Conservation (phyloP, 192 early-diverging fungal species). For the Hyaloraphidium curvatum region DNA sequence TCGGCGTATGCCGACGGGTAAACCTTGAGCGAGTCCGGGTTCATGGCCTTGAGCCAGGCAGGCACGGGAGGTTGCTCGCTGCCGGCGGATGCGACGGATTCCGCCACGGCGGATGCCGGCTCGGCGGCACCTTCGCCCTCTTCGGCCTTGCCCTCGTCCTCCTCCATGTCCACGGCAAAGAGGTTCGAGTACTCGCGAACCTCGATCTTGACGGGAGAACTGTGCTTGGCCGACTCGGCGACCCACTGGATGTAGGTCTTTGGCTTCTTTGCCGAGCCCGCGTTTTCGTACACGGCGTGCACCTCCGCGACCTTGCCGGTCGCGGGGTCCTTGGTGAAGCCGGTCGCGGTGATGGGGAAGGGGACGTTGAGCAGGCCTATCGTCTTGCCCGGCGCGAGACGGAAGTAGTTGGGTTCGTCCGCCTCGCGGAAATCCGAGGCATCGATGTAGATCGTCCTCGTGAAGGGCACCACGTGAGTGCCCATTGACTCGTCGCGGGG, state of each 20-base stretch:
- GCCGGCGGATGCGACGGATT: no score
- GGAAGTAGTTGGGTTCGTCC: conserved; percentile 88
- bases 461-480: conserved; percentile 73
- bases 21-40: conserved; percentile 51
- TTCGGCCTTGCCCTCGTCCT: conserved; percentile 64
- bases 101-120: no score
- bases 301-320: conserved; percentile 69
- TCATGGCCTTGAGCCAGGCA: conserved; percentile 84
- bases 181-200: conserved; percentile 67
- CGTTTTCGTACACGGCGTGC: conserved; percentile 60
- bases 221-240: conserved; percentile 59
- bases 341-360: conserved; percentile 71
- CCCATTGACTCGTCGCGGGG: conserved; percentile 75
- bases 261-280: conserved; percentile 43
- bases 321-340: conserved; percentile 44
- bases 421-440: conserved; percentile 74
- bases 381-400: conserved; percentile 79
- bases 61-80: no score
- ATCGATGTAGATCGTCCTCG: conserved; percentile 86
- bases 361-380: conserved; percentile 79
- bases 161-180: conserved; percentile 66
- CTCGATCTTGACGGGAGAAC: conserved; percentile 70
- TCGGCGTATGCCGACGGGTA: conserved; percentile 57
- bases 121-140: no score
- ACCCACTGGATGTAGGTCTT: conserved; percentile 99